Base-by-base conservation (phyloP, 2,329 filamentous ascomycete species). In the Claviceps fusiformis region DNA sequence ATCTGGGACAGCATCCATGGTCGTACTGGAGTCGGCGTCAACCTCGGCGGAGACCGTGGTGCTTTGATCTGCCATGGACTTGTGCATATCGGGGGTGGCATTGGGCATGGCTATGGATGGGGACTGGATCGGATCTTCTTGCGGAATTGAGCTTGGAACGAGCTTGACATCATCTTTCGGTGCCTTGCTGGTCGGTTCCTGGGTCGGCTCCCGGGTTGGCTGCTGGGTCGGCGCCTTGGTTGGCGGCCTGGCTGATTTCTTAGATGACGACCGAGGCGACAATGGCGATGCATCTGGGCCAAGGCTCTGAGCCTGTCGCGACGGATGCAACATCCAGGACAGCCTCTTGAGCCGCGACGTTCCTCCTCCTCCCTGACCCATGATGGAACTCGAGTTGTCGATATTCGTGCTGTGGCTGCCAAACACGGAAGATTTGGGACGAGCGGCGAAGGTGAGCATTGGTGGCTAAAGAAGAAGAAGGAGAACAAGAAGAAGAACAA, bases 211-310 rank as follows among this genome's bases (percentile, higher is more conserved):
- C n/a, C n/a, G n/a, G n/a, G n/a, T n/a, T n/a, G n/a, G n/a, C n/a
- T n/a, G n/a, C n/a, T n/a, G n/a, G n/a, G n/a, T n/a, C n/a, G n/a
- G n/a, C n/a, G n/a, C n/a, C n/a, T 41, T 50, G 7, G 8, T 17
- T 35, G 24, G 24, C 19, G 27, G 44, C 8, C 35, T 46, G 9
- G 29, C 9, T 29, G 52, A 37, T 13, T n/a, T 44, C 44, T 46
- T 50, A 33, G 50, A 56, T 13, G 54, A 51, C 57, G 47, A 35
- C 44, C 24, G 33, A 43, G 56, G 56, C 3, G 59, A 59, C 19
- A 64, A 66, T 33, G 74, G 74, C 56, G 74, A 77, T 55, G 76
- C 61, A 49, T 75, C 72, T 19, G 70, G 72, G 58, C 70, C 71
- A 52, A 71, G 65, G 57, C 68, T 71, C 53, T 65, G 62, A 39